Evolutionary conservation across 768 basidiomycete genomes (phyloP).

Genomic region (Porpolomopsis calyptriformis): DNA sequence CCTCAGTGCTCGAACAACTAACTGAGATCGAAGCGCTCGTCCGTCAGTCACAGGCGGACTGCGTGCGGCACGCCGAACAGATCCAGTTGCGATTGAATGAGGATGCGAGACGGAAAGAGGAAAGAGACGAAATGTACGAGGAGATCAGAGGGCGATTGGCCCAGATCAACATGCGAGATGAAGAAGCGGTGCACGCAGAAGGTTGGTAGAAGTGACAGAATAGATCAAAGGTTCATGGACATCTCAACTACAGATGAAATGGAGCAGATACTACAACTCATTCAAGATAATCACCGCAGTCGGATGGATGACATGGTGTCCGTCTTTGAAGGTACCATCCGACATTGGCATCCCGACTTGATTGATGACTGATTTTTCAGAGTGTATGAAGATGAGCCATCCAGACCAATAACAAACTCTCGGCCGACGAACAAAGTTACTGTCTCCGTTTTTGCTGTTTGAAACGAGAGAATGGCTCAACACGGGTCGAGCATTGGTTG

Average conservation of each 20-base stretch:
- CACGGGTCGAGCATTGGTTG: too few species aligned
- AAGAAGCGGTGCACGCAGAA: not conserved
- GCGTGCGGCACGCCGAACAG: not conserved
- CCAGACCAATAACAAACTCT: too few species aligned
- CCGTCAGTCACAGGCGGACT: not conserved
- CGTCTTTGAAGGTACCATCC: not conserved
- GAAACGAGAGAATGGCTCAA: too few species aligned
- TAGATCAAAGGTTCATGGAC: not conserved
- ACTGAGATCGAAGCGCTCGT: not conserved
- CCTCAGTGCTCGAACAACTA: constrained; percentile 2
- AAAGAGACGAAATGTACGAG: not conserved
- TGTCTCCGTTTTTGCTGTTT: too few species aligned
- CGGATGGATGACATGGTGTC: not conserved
- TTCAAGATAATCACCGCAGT: constrained; percentile 1
- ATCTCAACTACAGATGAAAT: not conserved
- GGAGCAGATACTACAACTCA: not conserved
- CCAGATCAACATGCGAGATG: not conserved
- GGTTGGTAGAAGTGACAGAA: not conserved
- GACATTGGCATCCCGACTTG: not conserved
- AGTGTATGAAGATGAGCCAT: too few species aligned
- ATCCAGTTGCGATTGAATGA: not conserved
- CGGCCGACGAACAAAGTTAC: too few species aligned
- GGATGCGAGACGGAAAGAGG: not conserved
- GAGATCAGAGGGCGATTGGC: not conserved
- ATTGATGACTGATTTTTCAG: too few species aligned